phyloP scores from a whole-genome alignment of 805 yeast genomes.

The Kodamaea jinghongensis region DNA sequence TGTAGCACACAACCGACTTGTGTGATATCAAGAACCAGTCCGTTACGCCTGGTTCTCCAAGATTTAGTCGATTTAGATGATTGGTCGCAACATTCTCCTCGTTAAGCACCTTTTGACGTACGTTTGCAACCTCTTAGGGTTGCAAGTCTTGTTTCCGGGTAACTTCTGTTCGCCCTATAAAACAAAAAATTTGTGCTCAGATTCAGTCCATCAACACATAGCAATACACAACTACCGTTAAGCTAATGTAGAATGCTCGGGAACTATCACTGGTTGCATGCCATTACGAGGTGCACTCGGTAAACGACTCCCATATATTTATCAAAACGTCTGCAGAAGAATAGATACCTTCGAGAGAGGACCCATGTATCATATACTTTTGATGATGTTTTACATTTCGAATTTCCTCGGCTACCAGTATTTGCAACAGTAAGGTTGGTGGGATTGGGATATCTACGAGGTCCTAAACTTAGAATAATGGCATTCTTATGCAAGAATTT shows the following conservation, averaged over 20 bases:
- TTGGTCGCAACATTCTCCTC: no score
- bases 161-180: neutral
- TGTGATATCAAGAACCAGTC: no score
- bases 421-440: neutral
- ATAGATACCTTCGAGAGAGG: conserved; percentile 6
- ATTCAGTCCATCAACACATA: neutral
- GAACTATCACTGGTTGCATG: conserved; percentile 47
- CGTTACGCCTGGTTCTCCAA: no score
- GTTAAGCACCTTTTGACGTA: no score
- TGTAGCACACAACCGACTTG: no score
- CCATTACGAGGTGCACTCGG: conserved; percentile 40
- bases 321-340: conserved; percentile 15
- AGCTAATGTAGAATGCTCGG: conserved; percentile 8
- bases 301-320: conserved; percentile 56
- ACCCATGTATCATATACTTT: conserved; percentile 13
- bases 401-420: neutral
- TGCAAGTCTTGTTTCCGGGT: conserved; percentile 1
- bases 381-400: conserved; percentile 14
- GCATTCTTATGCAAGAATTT: no score
- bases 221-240: conserved; percentile 6
- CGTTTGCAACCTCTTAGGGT: no score
- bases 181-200: neutral
- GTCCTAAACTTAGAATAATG: neutral
- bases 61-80: no score
- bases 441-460: neutral